Evolutionary conservation across 495 filamentous ascomycete genomes (phyloP), one percentile per base, ranked within the genome.

Genomic region (Daldinia childiae): DNA sequence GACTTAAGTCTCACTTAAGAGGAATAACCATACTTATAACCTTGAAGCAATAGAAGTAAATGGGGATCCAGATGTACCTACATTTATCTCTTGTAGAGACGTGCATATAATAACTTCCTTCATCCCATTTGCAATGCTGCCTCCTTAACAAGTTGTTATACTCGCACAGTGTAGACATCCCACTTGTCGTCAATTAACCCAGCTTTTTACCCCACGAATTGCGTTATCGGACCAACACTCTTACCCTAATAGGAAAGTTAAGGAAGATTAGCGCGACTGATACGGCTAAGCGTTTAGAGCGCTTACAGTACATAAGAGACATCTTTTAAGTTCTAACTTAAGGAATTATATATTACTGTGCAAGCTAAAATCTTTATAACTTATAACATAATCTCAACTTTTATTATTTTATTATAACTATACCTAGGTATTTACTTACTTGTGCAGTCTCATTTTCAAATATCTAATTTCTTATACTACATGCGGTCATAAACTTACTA

Each of bases 141-240:
- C 17, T 48, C 43, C 19, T 48, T 15, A 41, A 17, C 11, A 48
- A 9, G 8, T 3, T 1, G 17, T 19, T 24, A 21, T 57, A 24
- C 39, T 66, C 52, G 60, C 55, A 72, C 59, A 21, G 64, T 65
- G 59, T 29, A 50, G 27, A 32, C 62, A 71, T 71, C 55, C 61
- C 62, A 65, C 68, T 38, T 65, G 55, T 30, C 32, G 43, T 52
- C 32, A 58, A 50, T 27, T 50, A n/a, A 36, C 58, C 70, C 65
- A 56, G 61, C 30, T 62, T 58, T 57, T 61, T 73, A 73, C 66
- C 71, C 71, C 71, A 73, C 71, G 70, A 73, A 73, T 73, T 73
- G 71, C 71, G 71, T 65, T 73, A 73, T 73, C 71, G 71, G 71
- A 66, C 66, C 51, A 51, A 51, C 58, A 48, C 27, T 30, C 24